A percentile compares a stretch with the other conserved stretches of the same genome.
phyloP scores from a whole-genome alignment of 805 yeast species.

The Sugiyamaella lignohabitans region DNA sequence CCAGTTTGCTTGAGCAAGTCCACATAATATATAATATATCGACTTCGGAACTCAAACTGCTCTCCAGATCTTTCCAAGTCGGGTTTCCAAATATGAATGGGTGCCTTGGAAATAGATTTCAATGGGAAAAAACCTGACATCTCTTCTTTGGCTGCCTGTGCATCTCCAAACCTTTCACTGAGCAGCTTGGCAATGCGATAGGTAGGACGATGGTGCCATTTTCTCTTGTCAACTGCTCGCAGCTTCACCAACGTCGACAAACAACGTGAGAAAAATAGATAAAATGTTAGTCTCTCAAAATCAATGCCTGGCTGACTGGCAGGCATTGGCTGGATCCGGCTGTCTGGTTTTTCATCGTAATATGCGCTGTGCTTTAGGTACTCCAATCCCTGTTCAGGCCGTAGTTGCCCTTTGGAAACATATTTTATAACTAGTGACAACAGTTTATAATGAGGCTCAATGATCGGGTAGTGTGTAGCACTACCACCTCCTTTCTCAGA shows the following conservation, averaged over 20 bases:
- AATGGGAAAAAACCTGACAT: conserved; percentile 58
- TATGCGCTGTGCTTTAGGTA: conserved; percentile 36
- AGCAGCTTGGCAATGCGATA: conserved; percentile 62
- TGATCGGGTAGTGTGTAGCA: conserved; percentile 42
- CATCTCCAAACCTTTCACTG: conserved; percentile 48
- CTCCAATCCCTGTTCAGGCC: conserved; percentile 35
- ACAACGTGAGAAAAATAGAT: conserved; percentile 35
- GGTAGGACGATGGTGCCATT: conserved; percentile 87
- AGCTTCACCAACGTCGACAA: conserved; percentile 44
- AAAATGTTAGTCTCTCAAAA: not conserved
- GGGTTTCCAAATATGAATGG: conserved; percentile 89
- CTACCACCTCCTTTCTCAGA: conserved; percentile 13
- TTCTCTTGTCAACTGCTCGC: conserved; percentile 60
- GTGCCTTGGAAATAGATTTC: conserved; percentile 58
- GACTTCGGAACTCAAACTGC: conserved; percentile 71
- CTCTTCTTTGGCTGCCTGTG: conserved; percentile 52
- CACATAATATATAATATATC: conserved; percentile 61
- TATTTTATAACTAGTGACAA: conserved; percentile 55
- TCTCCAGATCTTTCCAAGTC: conserved; percentile 89
- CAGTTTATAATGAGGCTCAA: conserved; percentile 74
- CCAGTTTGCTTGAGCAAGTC: conserved; percentile 45
- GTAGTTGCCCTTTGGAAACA: conserved; percentile 35
- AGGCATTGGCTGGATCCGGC: not conserved
- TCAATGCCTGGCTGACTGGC: not conserved
- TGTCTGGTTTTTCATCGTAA: conserved; percentile 15